Evolutionary conservation across 345 rosid genomes (phyloP).

Genomic region (Xanthoceras sorbifolium): DNA sequence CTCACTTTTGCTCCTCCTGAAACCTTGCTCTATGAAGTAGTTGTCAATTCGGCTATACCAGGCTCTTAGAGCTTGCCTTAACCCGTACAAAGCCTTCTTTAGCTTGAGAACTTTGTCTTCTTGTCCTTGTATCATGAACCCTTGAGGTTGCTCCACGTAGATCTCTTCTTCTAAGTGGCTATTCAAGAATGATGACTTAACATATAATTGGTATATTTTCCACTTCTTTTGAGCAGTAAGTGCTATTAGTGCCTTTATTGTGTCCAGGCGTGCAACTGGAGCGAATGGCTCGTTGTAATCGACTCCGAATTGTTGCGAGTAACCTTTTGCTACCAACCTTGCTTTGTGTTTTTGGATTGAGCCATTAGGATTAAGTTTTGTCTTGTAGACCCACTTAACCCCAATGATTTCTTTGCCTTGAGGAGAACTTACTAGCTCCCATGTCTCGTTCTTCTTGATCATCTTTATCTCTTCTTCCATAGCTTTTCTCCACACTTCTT

Average conservation of each 20-base stretch:
- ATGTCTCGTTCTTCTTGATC: no score
- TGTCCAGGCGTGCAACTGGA: background rate
- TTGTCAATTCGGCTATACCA: background rate
- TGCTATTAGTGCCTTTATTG: background rate
- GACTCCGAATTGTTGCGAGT: background rate
- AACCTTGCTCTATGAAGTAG: background rate
- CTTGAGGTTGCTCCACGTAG: background rate
- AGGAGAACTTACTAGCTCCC: no score
- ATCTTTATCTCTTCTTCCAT: no score
- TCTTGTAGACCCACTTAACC: background rate
- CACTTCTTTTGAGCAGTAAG: background rate
- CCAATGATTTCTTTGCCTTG: background rate
- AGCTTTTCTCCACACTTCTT: no score
- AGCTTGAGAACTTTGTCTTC: background rate
- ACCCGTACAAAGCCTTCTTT: background rate
- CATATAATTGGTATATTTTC: background rate
- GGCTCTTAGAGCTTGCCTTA: background rate
- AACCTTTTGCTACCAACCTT: background rate
- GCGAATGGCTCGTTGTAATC: background rate
- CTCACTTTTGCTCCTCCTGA: background rate
- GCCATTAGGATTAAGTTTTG: background rate
- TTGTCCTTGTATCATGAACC: background rate
- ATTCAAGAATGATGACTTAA: slow-evolving; percentile 2
- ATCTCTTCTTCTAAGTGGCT: background rate
- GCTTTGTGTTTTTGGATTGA: background rate